Conservation (phyloP, 306 rosid genomes). For the Begonia peltatifolia region DNA sequence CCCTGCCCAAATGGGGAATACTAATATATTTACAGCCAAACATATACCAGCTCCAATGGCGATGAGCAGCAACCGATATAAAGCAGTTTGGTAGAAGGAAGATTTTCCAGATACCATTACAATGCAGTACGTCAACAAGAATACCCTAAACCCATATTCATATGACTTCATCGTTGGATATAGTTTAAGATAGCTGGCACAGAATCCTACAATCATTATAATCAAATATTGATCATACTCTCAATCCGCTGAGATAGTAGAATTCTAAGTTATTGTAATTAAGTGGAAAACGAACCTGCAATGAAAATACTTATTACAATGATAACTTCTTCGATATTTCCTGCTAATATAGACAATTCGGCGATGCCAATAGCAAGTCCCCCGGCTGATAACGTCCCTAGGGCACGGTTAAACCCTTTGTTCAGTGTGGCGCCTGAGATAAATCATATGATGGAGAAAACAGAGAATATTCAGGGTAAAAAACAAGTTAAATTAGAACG, state of each 20-base stretch:
- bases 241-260: too few species aligned
- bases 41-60: conserved; percentile 82
- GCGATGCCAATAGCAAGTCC: conserved; percentile 83
- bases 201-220: conserved; percentile 36
- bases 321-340: conserved; percentile 56
- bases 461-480: too few species aligned
- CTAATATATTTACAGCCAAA: conserved; percentile 60
- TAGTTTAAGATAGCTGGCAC: conserved; percentile 65
- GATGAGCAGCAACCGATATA: conserved; percentile 66
- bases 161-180: conserved; percentile 86
- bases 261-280: too few species aligned
- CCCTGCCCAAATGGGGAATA: conserved; percentile 97
- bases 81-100: conserved; percentile 25
- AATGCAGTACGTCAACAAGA: conserved; percentile 89
- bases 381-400: conserved; percentile 89
- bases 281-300: conserved; percentile 25
- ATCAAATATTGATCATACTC: too few species aligned
- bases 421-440: conserved; percentile 85
- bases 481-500: not conserved
- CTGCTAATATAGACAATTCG: conserved; percentile 44
- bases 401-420: conserved; percentile 86
- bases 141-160: conserved; percentile 92
- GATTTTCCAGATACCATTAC: conserved; percentile 70
- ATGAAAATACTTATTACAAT: conserved; percentile 54
- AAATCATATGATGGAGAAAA: too few species aligned